These are phyloP conservation scores for Balamuthia mandrillaris DNA, from an alignment of 208 protist species.

Conservation along the genomic window DNA sequence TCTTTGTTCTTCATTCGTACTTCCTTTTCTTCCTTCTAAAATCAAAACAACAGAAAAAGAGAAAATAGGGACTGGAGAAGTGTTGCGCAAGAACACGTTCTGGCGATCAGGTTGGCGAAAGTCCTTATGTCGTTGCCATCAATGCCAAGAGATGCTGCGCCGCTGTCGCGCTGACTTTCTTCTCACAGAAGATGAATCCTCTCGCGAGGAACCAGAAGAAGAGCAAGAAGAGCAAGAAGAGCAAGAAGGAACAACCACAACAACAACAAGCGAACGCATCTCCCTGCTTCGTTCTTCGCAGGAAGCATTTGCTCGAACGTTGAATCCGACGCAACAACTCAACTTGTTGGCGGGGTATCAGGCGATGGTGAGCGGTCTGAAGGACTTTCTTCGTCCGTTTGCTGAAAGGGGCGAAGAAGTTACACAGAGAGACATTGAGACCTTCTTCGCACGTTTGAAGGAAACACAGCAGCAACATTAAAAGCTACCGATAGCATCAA, in stretches of 20 bases:
- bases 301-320: background rate
- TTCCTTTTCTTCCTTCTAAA: too few relatives aligned
- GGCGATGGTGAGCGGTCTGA: background rate
- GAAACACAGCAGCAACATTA: too few relatives aligned
- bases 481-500: too few relatives aligned
- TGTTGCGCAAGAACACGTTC: too few relatives aligned
- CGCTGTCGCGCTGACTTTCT: background rate
- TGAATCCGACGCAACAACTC: background rate
- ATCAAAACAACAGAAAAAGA: too few relatives aligned
- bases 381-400: background rate
- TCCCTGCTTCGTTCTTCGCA: background rate
- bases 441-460: slow-evolving; percentile 2
- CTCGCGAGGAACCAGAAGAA: background rate
- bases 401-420: background rate
- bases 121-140: background rate
- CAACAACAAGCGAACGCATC: background rate
- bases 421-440: background rate
- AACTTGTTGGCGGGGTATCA: background rate
- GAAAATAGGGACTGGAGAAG: too few relatives aligned
- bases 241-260: background rate
- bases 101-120: background rate
- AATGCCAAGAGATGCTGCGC: background rate
- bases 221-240: background rate
- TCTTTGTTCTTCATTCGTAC: too few relatives aligned
- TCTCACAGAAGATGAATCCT: background rate